These are phyloP conservation scores for Globisporangium canariense DNA, from an alignment of 352 stramenopile genomes.

Conservation along the genomic window DNA sequence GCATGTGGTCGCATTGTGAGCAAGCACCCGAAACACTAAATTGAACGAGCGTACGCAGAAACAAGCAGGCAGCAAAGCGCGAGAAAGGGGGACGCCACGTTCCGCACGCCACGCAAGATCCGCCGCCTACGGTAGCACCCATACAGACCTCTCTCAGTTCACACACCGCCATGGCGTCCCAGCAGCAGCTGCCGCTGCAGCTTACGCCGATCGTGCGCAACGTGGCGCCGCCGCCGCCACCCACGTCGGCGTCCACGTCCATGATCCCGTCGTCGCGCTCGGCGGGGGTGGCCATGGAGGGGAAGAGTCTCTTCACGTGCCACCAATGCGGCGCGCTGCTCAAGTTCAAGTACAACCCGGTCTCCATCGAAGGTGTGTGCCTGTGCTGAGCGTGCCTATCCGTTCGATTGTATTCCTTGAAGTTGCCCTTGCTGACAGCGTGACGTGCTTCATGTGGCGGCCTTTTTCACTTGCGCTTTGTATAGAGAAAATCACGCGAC, in stretches of 20 bases:
- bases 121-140: background rate
- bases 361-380: slow-evolving; percentile 51
- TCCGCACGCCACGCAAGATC: no score
- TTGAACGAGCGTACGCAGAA: background rate
- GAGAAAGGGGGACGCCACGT: slow-evolving; percentile 3
- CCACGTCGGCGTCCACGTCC: slow-evolving; percentile 5
- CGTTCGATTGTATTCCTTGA: background rate
- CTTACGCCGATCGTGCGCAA: slow-evolving; percentile 20
- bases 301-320: slow-evolving; percentile 77
- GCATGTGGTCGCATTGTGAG: slow-evolving; percentile 13
- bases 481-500: slow-evolving; percentile 49
- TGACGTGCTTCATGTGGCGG: background rate
- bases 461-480: no score
- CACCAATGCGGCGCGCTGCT: slow-evolving; percentile 66
- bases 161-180: slow-evolving; percentile 13
- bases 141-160: background rate
- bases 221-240: slow-evolving; percentile 10
- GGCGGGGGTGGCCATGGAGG: slow-evolving; percentile 47
- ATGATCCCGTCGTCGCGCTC: slow-evolving; percentile 19
- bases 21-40: background rate
- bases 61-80: background rate
- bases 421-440: background rate
- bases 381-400: background rate
- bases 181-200: slow-evolving; percentile 15
- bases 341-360: slow-evolving; percentile 59